phyloP scores from a whole-genome alignment of 441 rosid genomes.

The Mallotus repandus region DNA sequence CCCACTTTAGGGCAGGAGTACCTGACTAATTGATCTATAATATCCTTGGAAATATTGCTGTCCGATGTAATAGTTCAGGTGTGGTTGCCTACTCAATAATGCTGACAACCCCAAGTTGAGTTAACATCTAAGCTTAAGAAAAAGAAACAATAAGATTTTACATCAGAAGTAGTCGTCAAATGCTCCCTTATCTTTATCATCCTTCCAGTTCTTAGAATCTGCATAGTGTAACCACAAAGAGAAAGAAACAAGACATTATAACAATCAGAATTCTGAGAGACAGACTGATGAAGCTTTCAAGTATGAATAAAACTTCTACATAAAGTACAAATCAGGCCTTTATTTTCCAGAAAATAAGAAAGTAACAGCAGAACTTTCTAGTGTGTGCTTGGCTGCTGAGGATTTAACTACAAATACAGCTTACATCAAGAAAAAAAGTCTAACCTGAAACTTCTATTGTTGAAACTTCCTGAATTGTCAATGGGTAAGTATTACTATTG shows the following conservation, averaged over 20 bases:
- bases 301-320: background rate
- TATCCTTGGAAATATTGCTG: slow-evolving; percentile 1
- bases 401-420: slow-evolving; percentile 19
- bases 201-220: slow-evolving; percentile 52
- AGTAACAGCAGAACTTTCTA: background rate
- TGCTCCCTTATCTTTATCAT: slow-evolving; percentile 57
- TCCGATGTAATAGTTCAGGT: background rate
- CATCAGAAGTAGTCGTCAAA: slow-evolving; percentile 83
- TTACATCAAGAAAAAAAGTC: slow-evolving; percentile 26
- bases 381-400: background rate
- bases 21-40: slow-evolving; percentile 6
- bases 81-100: slow-evolving; percentile 10
- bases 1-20: background rate
- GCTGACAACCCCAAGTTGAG: slow-evolving; percentile 8
- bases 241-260: slow-evolving; percentile 19
- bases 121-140: slow-evolving; percentile 20
- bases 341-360: slow-evolving; percentile 1
- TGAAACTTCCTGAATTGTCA: slow-evolving; percentile 59
- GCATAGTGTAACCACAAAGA: slow-evolving; percentile 36
- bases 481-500: slow-evolving; percentile 40
- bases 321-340: background rate
- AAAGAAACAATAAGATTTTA: slow-evolving; percentile 15
- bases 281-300: background rate
- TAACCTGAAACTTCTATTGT: slow-evolving; percentile 58
- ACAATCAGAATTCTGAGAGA: slow-evolving; percentile 7